Evolutionary conservation across 75 land plant species (phyloP), one percentile per base, ranked within the genome.

Genomic region (Sequoia sempervirens): DNA sequence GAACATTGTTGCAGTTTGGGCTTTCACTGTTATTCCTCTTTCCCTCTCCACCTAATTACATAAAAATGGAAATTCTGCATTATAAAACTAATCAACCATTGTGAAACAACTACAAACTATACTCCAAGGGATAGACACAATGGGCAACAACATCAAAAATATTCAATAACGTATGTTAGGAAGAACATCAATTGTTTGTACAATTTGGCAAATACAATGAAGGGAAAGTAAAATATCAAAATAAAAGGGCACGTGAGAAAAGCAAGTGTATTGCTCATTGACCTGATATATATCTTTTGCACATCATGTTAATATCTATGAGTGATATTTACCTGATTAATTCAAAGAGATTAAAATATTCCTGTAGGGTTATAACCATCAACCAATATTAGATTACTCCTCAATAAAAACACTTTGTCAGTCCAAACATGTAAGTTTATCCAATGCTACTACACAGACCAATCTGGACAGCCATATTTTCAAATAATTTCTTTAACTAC

Each of bases 1-100:
- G 45, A 98, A 96, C 99, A 98, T 98, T 54, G 99, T 95, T 82
- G 99, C 99, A 26, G 99, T 98, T 88, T 98, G 99, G 56, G 99
- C 99, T 85, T 98, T 98, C 17, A 98, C 99, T 14, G 99, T 98
- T 50, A 96, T 98, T 43, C 99, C 99, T 83, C 99, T 91, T 87
- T 96, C 99, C 75, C 99, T 88, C 85, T 97, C 99, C 82, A 97
- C 99, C 99, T 97, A 88, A 84, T n/a, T 20, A 72, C 46, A 34
- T 38, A 28, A 34, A 68, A 83, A 79, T 81, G 8, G 11, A 37
- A 20, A 18, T 79, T 17, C 38, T 34, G 37, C 37, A 54, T 81
- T 53, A 53, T 28, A 30, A 53, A 34, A 50, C 82, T 50, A 83
- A 41, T 23, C 26, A 2, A 40, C 28, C 1, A 12, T 45, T 45